phyloP scores from a whole-genome alignment of 768 basidiomycete species.

The Agrocybe pediades region DNA sequence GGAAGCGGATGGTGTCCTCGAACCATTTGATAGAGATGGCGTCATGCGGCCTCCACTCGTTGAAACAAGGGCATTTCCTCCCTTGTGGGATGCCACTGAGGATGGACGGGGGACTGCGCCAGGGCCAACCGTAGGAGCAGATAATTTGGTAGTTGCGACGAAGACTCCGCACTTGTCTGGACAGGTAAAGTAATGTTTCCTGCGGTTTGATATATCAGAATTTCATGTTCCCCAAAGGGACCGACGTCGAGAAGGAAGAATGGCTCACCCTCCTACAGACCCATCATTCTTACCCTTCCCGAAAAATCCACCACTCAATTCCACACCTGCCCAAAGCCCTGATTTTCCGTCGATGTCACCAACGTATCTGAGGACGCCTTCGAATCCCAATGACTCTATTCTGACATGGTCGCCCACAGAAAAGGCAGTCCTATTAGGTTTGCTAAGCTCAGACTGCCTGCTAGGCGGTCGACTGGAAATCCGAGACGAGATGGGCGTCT shows the following conservation, averaged over 20 bases:
- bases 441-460: conserved; percentile 64
- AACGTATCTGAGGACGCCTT: conserved; percentile 78
- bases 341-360: conserved; percentile 89
- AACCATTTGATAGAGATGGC: conserved; percentile 40
- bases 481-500: conserved; percentile 48
- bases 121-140: conserved; percentile 67
- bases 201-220: conserved; percentile 27
- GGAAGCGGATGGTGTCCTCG: conserved; percentile 37
- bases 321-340: conserved; percentile 93
- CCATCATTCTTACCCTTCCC: conserved; percentile 98
- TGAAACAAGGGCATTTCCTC: conserved; percentile 41
- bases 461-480: conserved; percentile 56
- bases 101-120: conserved; percentile 60
- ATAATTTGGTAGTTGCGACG: conserved; percentile 80
- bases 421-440: conserved; percentile 50
- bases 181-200: conserved; percentile 84
- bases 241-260: conserved; percentile 17
- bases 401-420: conserved; percentile 82
- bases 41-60: conserved; percentile 51
- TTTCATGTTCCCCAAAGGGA: background rate
- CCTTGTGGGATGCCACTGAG: conserved; percentile 77
- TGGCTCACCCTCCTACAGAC: conserved; percentile 77
- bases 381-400: conserved; percentile 87
- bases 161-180: conserved; percentile 90
- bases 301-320: conserved; percentile 79